Evolutionary conservation across 2,329 filamentous ascomycete genomes (phyloP).

Genomic region (Helminthosporium solani): DNA sequence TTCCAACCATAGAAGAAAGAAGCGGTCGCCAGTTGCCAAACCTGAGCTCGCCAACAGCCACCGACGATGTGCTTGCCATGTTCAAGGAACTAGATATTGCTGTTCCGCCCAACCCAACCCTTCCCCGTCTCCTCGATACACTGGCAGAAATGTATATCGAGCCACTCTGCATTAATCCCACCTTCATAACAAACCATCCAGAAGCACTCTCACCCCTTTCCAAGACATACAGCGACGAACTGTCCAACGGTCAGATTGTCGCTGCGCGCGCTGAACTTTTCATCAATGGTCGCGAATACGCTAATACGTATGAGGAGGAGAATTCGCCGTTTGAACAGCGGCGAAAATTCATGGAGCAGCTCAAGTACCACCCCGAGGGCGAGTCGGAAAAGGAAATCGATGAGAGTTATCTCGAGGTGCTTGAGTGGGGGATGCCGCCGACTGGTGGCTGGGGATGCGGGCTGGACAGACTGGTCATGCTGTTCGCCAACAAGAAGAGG

Average conservation of each 20-base stretch:
- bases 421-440: conserved; percentile 89
- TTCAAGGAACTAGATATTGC: conserved; percentile 54
- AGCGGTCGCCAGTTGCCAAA: conserved; percentile 66
- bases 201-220: conserved; percentile 87
- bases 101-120: conserved; percentile 55
- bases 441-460: conserved; percentile 97
- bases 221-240: conserved; percentile 76
- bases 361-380: conserved; percentile 38
- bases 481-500: conserved; percentile 74
- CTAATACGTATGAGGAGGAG: conserved; percentile 98
- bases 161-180: conserved; percentile 67
- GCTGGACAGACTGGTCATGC: conserved; percentile 86
- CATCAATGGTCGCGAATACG: conserved; percentile 74
- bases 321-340: conserved; percentile 88
- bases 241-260: conserved; percentile 63
- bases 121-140: conserved; percentile 76
- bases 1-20: conserved; percentile 71
- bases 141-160: conserved; percentile 78
- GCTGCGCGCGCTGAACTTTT: conserved; percentile 85
- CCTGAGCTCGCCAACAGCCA: conserved; percentile 53
- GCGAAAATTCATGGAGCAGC: conserved; percentile 71
- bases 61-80: conserved; percentile 58
- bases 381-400: conserved; percentile 59
- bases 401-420: conserved; percentile 77
- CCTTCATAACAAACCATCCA: conserved; percentile 88